phyloP scores from a whole-genome alignment of 352 stramenopile species.

The Phytopythium ostracodes region DNA sequence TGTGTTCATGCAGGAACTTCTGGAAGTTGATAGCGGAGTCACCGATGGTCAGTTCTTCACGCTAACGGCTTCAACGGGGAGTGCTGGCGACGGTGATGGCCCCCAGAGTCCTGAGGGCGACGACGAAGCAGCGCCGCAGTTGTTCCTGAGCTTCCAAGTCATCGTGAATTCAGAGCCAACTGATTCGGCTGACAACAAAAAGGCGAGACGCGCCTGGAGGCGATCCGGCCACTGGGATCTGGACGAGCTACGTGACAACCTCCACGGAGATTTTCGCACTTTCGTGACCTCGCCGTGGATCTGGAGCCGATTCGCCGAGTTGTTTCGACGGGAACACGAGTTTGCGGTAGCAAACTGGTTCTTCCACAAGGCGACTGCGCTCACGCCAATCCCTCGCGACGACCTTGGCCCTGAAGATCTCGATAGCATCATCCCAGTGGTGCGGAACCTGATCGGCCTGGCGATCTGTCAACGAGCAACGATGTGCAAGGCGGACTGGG shows the following conservation, averaged over 20 bases:
- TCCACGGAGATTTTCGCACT: constrained; percentile 46
- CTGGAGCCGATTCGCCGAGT: constrained; percentile 45
- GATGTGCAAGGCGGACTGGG: constrained; percentile 15
- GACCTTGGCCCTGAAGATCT: background rate
- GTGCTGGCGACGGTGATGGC: background rate
- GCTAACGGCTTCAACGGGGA: constrained; percentile 1
- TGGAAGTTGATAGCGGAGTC: constrained; percentile 17
- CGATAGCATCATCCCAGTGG: background rate
- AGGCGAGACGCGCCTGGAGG: constrained; percentile 17
- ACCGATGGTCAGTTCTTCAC: constrained; percentile 20
- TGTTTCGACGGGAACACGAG: constrained; percentile 42
- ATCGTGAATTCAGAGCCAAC: constrained; percentile 13
- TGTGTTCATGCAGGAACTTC: constrained; percentile 33
- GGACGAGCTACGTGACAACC: constrained; percentile 25
- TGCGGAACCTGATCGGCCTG: constrained; percentile 31
- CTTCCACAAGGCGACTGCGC: constrained; percentile 22
- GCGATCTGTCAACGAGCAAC: constrained; percentile 37
- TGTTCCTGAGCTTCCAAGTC: constrained; percentile 33
- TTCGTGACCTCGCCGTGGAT: constrained; percentile 50
- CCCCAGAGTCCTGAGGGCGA: background rate
- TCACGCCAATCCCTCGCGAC: background rate
- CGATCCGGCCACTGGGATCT: constrained; percentile 44
- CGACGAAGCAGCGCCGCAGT: background rate
- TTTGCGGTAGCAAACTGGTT: constrained; percentile 45
- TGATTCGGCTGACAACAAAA: background rate